Base-by-base conservation (phyloP, 208 protist species). In the Angomonas ambiguus region DNA sequence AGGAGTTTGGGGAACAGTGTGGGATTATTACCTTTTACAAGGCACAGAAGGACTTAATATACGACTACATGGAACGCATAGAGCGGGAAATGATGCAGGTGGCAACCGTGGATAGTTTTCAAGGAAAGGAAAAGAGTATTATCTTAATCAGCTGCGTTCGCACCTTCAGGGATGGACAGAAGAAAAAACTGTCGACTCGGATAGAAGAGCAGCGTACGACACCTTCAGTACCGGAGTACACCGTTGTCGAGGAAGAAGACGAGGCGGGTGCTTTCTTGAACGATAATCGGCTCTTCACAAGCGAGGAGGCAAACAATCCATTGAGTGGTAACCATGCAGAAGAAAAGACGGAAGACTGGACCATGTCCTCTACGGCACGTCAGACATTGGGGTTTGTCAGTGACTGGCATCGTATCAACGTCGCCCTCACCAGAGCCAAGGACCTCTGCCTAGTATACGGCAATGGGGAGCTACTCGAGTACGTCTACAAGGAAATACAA, bases 41-140 rank as follows among this genome's bases (percentile, higher is more conserved):
- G 13, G 82, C 83, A 25, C 90, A 96, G 75, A 70, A 64, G 20
- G 69, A 82, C 6, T 53, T 76, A 1, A 87, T 96, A 38, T 22
- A 74, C 5, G 57, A 51, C 27, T 8, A 67, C 25, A 62, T 95
- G 25, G 75, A 77, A 20, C 48, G 11, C 6, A 81, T 89, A 57
- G 90, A 95, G 66, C 62, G 68, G 27, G 42, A 61, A 2, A 80
- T 74, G 31, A 22, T 96, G 59, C 81, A 95, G 74, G 67, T 98
- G 5, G 72, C 83, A 5, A 93, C 96, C 0, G 93, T 97, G 25
- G 96, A 98, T 77, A 92, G 88, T 61, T 97, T 96, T 63, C 93
- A 98, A 72, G 96, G 96, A 1, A 88, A 90, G 56, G 96, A 98
- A 76, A 97, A 96, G 88, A 80, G 93, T 57, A 87, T 96, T 56